phyloP scores from a whole-genome alignment of 805 yeast genomes.

The Wickerhamomyces kurtzmanii region DNA sequence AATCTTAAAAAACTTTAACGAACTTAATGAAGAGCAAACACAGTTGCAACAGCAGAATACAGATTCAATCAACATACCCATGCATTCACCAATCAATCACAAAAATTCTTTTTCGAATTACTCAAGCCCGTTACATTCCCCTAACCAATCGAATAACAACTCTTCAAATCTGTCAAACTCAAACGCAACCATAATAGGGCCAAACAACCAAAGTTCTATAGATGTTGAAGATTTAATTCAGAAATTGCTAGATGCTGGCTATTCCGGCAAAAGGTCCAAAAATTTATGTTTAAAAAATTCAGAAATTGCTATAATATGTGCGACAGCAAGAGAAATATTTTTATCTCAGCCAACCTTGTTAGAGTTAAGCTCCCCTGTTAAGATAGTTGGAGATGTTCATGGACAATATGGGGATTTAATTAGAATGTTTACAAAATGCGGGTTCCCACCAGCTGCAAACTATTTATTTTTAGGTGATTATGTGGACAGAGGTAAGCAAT shows the following conservation, averaged over 20 bases:
- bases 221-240: constrained; percentile 88
- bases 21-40: constrained; percentile 8
- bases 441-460: constrained; percentile 92
- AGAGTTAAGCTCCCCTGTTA: constrained; percentile 78
- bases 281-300: constrained; percentile 78
- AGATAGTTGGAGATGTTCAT: constrained; percentile 88
- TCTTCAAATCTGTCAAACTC: constrained; percentile 16
- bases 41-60: constrained; percentile 4
- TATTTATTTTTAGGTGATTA: constrained; percentile 92
- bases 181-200: constrained; percentile 4
- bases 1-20: constrained; percentile 44
- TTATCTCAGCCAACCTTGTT: constrained; percentile 83
- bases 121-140: constrained; percentile 15
- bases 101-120: constrained; percentile 14
- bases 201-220: too few relatives aligned
- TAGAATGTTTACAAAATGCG: constrained; percentile 89
- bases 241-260: constrained; percentile 89
- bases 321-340: constrained; percentile 81
- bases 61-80: neutral
- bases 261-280: constrained; percentile 88
- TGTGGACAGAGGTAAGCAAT: constrained; percentile 96
- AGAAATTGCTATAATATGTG: constrained; percentile 84
- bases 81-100: constrained; percentile 4
- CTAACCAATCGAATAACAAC: constrained; percentile 9
- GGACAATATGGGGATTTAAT: constrained; percentile 92